Base-by-base conservation (phyloP, 352 stramenopile species). In the Globisporangium carolinianum region DNA sequence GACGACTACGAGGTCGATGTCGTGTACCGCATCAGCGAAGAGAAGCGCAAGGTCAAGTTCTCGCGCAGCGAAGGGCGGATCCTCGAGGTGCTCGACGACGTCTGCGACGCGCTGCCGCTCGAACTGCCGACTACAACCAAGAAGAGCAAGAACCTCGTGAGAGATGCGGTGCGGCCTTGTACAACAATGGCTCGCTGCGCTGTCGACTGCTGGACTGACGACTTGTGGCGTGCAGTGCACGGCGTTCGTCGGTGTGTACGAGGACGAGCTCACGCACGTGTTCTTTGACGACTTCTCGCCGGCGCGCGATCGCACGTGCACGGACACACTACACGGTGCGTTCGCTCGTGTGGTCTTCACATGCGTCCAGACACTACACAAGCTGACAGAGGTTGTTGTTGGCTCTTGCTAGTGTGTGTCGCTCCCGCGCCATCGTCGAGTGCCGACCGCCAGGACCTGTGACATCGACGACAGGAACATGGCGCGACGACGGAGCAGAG, bases 1-100 rank as follows among this genome's bases (percentile, higher is more conserved):
- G 71, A 91, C 55, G 81, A 94, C 58, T 69, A 94, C 51, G 76
- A 90, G n/a, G 75, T 94, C 53, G 83, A 91, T 15, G 75, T 94
- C 1, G 83, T 94, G 7, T 94, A 87, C 60, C 79, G 83, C 47
- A 89, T 94, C 65, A 94, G 83, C 47, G 83, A 94, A 64, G 78
- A 90, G 69, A 94, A 94, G 67, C 90, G 90, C 62, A 81, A 86
- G 53, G 79, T 94, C 59, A 87, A 81, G 61, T 94, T 81, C 55
- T 89, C 83, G 10, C 83, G 81, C 47, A 94, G 83, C 41, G 83
- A 94, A 65, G 81, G 86, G 11, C 9, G 83, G 39, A 94, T 94
- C 56, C 72, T 94, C 18, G 83, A 94, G 68, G 81, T 94, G n/a
- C 70, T 94, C 37, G 83, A 91, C 60, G 68, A 68, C 10, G 73